These are phyloP conservation scores for Phaeomoniella chlamydospora DNA, from an alignment of 2,329 filamentous ascomycete genomes.

Conservation along the genomic window DNA sequence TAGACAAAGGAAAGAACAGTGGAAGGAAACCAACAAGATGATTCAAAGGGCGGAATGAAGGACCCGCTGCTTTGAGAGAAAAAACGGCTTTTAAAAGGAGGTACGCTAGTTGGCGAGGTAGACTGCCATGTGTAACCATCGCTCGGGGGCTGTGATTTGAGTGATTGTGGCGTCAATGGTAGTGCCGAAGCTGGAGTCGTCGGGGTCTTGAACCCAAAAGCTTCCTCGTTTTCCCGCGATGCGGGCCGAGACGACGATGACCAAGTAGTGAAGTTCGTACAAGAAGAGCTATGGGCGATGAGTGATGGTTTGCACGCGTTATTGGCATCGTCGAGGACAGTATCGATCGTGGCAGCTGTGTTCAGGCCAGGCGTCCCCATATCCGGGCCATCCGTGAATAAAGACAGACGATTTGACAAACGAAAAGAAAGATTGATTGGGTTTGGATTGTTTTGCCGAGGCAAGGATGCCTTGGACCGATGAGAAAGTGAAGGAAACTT, in stretches of 20 bases:
- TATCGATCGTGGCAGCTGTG: too few relatives aligned
- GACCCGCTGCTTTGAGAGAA: conserved; percentile 40
- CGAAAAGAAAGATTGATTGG: conserved; percentile 5
- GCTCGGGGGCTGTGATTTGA: too few relatives aligned
- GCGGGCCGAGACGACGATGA: too few relatives aligned
- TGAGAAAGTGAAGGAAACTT: conserved; percentile 24
- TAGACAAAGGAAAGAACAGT: conserved; percentile 9
- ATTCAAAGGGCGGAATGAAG: conserved; percentile 36
- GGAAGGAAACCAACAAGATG: conserved; percentile 35
- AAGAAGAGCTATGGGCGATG: too few relatives aligned
- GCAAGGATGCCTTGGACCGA: conserved; percentile 12
- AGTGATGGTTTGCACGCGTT: too few relatives aligned
- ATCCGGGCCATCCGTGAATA: neutral
- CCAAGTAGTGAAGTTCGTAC: too few relatives aligned
- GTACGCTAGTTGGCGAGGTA: conserved; percentile 9
- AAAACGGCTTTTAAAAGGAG: conserved; percentile 13
- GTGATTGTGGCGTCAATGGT: too few relatives aligned
- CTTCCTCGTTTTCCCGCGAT: too few relatives aligned
- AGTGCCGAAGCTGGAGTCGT: conserved; percentile 18
- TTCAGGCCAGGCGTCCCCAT: too few relatives aligned
- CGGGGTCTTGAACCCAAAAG: conserved; percentile 18
- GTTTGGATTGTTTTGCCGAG: conserved; percentile 1
- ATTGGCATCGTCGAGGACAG: neutral
- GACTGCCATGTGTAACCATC: too few relatives aligned
- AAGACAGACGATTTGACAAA: conserved; percentile 6